These are phyloP conservation scores for Monilinia vaccinii-corymbosi DNA, from an alignment of 2,329 filamentous ascomycete species.

Conservation along the genomic window DNA sequence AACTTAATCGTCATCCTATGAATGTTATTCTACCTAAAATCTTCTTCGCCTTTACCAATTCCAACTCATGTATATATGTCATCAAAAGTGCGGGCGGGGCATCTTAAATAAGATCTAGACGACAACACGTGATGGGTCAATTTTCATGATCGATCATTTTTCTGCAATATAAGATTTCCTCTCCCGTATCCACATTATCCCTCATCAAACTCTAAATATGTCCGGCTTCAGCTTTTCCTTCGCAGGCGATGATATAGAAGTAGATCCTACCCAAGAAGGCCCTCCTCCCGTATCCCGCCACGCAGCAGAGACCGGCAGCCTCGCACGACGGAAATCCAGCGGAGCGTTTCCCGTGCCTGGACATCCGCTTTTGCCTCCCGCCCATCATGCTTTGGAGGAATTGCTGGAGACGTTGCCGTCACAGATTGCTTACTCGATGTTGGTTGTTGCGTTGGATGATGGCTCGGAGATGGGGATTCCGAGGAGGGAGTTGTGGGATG, in stretches of 20 bases:
- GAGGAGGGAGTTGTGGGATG: conserved; percentile 72
- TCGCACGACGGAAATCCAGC: conserved; percentile 19
- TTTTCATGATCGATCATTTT: not conserved
- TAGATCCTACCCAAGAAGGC: conserved; percentile 4
- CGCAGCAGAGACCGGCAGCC: conserved; percentile 29
- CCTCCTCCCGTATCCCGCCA: conserved; percentile 11
- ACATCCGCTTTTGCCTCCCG: conserved; percentile 48
- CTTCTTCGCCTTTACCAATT: not conserved
- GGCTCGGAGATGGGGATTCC: conserved; percentile 48
- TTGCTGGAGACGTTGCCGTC: conserved; percentile 57
- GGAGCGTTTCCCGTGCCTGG: conserved; percentile 53
- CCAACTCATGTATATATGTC: no score
- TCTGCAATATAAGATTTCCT: not conserved
- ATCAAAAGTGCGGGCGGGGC: conserved; percentile 6
- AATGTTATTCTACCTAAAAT: not conserved
- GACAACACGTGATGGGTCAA: not conserved
- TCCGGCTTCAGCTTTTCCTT: conserved; percentile 42
- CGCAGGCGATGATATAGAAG: conserved; percentile 54
- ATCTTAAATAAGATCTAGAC: not conserved
- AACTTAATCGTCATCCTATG: not conserved
- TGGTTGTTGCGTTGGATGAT: conserved; percentile 52
- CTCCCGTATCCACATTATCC: not conserved
- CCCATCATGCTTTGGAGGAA: conserved; percentile 39
- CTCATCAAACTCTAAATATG: not conserved
- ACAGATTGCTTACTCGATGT: conserved; percentile 59